Conservation (phyloP, 192 early-diverging fungal species). For the Coemansia sp. region DNA sequence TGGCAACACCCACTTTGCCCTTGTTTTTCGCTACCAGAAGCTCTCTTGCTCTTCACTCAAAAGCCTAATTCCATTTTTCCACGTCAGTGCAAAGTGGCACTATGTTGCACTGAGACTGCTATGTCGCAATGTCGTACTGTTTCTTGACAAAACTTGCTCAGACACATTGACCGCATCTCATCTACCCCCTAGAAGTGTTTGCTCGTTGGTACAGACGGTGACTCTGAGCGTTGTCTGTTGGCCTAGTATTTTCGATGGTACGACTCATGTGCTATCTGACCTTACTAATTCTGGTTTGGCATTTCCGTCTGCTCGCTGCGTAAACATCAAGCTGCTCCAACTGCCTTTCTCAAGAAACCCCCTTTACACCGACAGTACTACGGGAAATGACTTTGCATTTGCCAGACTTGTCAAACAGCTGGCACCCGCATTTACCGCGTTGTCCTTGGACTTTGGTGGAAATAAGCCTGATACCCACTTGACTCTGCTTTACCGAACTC, state of each 20-base stretch:
- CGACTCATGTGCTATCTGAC: not conserved
- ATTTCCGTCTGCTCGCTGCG: not conserved
- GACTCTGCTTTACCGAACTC: not conserved
- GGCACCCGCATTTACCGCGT: not conserved
- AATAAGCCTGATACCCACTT: not conserved
- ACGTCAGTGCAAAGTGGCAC: not conserved
- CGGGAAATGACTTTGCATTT: not conserved
- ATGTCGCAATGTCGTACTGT: not conserved
- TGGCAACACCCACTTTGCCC: not conserved
- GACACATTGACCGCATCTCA: not conserved
- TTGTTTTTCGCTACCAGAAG: not conserved
- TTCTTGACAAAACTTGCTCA: not conserved
- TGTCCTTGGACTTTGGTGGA: not conserved
- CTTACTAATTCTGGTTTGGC: not conserved
- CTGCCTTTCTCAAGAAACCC: not conserved
- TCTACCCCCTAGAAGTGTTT: not conserved
- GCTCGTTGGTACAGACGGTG: not conserved
- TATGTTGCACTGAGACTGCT: not conserved
- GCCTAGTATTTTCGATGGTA: not conserved
- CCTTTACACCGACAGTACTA: not conserved
- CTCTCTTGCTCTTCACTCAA: not conserved
- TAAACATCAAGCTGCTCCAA: not conserved
- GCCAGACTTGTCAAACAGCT: not conserved
- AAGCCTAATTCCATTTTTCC: not conserved
- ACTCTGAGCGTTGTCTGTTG: not conserved